Evolutionary conservation across 1,284 basidiomycete genomes (phyloP).

Genomic region (Lentinula novae-zelandiae): DNA sequence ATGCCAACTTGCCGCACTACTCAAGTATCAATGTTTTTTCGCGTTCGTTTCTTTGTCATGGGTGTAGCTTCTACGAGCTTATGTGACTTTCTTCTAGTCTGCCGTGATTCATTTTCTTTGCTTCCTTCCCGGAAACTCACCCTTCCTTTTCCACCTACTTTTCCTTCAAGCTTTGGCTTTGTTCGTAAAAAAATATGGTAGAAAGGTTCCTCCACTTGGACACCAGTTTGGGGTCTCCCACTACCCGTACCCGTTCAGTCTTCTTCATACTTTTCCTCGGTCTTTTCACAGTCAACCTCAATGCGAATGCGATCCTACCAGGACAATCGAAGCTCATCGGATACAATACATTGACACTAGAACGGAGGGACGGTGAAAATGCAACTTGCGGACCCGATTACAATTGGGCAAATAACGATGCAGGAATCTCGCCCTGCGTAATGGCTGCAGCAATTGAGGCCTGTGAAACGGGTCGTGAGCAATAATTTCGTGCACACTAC

Average conservation of each 20-base stretch:
- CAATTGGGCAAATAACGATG: conserved; percentile 3
- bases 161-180: no score
- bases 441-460: not conserved
- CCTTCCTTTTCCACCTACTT: no score
- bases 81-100: not conserved
- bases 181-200: no score
- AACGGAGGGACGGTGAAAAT: not conserved
- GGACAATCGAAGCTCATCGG: not conserved
- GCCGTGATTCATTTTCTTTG: not conserved
- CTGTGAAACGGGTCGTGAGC: not conserved
- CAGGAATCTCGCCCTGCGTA: not conserved
- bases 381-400: not conserved
- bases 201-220: no score
- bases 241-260: not conserved
- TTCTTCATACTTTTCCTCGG: not conserved
- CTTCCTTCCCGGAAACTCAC: not conserved
- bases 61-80: not conserved
- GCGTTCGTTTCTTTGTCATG: no score
- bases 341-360: not conserved
- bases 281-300: not conserved
- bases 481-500: not conserved
- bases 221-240: no score
- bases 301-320: not conserved
- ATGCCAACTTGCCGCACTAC: no score
- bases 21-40: no score